Evolutionary conservation across 1,284 basidiomycete genomes (phyloP).

Genomic region (Trametes polyzona): DNA sequence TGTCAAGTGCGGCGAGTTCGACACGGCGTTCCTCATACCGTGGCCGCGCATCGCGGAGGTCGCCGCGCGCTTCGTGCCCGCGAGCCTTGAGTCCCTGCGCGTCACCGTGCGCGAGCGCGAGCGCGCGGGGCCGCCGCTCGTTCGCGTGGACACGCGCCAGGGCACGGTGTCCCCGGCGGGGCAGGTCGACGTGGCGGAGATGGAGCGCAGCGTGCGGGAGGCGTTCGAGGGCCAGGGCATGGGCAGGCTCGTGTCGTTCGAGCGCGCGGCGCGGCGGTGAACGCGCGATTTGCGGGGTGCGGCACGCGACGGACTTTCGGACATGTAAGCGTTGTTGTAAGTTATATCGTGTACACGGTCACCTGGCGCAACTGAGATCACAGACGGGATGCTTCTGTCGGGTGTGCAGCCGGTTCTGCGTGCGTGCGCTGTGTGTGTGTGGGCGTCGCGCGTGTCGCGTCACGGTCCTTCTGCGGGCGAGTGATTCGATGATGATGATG

Average conservation of each 20-base stretch:
- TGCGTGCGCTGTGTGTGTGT: too few species aligned
- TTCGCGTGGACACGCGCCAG: background rate
- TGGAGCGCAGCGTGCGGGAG: constrained; percentile 13
- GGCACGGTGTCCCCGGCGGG: background rate
- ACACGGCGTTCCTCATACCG: constrained; percentile 9
- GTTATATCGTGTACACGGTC: background rate
- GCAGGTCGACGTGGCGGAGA: constrained; percentile 14
- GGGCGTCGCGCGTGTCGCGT: too few species aligned
- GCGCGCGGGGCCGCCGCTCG: background rate
- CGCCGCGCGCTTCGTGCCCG: constrained; percentile 5
- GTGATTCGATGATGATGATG: too few species aligned
- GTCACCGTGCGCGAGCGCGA: constrained; percentile 2
- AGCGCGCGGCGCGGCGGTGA: background rate
- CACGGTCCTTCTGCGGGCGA: too few species aligned
- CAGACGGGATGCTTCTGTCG: too few species aligned
- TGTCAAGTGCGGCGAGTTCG: constrained; percentile 18
- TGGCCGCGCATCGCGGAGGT: constrained; percentile 20
- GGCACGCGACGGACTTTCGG: too few species aligned
- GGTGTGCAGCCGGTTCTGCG: too few species aligned
- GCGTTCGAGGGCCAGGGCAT: constrained; percentile 20
- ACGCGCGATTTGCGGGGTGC: background rate
- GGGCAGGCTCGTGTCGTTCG: constrained; percentile 9
- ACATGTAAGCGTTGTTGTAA: background rate
- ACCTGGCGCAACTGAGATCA: too few species aligned
- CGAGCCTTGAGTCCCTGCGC: background rate